Percentiles rank a stretch among this genome's conserved stretches.
Evolutionary conservation across 148 eudicot genomes (phyloP).

Genomic region (Vaccinium vitisidaea): DNA sequence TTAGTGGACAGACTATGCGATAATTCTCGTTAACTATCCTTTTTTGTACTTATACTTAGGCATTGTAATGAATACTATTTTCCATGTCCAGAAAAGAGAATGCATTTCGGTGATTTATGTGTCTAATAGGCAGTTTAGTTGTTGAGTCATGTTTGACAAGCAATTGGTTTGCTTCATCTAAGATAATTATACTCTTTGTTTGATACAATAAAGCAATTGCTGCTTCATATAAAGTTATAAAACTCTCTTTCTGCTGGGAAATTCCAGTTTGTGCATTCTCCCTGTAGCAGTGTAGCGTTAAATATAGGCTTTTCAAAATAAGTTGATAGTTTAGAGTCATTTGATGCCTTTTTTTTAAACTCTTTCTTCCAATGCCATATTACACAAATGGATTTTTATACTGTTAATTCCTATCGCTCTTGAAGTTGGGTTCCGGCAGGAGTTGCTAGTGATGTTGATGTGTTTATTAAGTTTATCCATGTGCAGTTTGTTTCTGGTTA

Average conservation of each 20-base stretch:
- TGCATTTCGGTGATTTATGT: neutral
- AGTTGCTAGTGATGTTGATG: neutral
- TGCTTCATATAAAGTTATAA: neutral
- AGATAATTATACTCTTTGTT: neutral
- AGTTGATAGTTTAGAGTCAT: neutral
- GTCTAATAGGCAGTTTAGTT: neutral
- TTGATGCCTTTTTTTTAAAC: neutral
- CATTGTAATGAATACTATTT: neutral
- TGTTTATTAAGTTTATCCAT: neutral
- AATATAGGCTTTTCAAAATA: neutral
- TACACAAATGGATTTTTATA: neutral
- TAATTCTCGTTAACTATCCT: neutral
- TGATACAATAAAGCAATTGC: neutral
- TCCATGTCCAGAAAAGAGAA: neutral
- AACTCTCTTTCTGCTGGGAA: neutral
- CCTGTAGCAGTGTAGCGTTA: neutral
- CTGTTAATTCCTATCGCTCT: neutral
- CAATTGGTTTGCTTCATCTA: neutral
- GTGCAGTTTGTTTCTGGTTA: slow-evolving; percentile 2
- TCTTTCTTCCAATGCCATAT: neutral
- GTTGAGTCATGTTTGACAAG: neutral
- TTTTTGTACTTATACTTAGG: neutral
- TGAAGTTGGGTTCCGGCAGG: neutral
- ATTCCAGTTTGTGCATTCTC: neutral
- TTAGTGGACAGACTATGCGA: neutral